Conservation (phyloP, 768 basidiomycete genomes). For the Phallus indusiatus region DNA sequence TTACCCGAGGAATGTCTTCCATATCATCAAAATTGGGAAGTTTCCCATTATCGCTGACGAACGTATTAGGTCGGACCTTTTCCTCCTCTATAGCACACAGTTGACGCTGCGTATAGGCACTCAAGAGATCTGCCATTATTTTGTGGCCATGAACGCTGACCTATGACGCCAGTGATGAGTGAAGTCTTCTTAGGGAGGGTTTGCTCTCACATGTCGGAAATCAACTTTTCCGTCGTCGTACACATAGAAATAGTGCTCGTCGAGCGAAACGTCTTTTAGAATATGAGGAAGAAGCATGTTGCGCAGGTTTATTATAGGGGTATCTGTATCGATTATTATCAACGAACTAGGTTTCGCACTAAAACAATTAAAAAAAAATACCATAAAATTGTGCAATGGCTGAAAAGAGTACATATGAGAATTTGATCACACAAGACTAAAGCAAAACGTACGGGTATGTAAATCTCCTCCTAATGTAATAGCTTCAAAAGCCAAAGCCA, state of each 20-base stretch:
- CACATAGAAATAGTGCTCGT: slow-evolving; percentile 5
- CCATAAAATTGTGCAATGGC: slow-evolving; percentile 10
- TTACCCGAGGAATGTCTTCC: slow-evolving; percentile 5
- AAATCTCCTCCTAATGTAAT: slow-evolving; percentile 11
- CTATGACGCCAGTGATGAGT: neutral
- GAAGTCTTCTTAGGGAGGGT: neutral
- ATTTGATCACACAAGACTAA: neutral
- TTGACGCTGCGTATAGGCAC: slow-evolving; percentile 9
- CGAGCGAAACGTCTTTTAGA: neutral
- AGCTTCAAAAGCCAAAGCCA: slow-evolving; percentile 4
- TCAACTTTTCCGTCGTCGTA: neutral
- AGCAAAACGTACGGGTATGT: slow-evolving; percentile 3
- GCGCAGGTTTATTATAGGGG: slow-evolving; percentile 9
- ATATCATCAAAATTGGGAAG: neutral
- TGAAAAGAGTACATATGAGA: neutral
- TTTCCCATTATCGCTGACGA: neutral
- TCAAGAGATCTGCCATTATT: slow-evolving; percentile 8
- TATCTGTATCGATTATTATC: neutral
- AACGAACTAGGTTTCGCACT: neutral
- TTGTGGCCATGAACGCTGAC: slow-evolving; percentile 7
- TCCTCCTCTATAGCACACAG: slow-evolving; percentile 7
- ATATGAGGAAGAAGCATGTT: slow-evolving; percentile 10
- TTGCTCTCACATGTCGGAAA: slow-evolving; percentile 8
- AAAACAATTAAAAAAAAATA: neutral
- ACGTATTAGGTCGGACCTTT: neutral